A percentile compares a stretch with the other conserved stretches of the same genome.
These are phyloP conservation scores for Hanseniaspora taiwanica DNA, from an alignment of 805 yeast species.

Conservation along the genomic window DNA sequence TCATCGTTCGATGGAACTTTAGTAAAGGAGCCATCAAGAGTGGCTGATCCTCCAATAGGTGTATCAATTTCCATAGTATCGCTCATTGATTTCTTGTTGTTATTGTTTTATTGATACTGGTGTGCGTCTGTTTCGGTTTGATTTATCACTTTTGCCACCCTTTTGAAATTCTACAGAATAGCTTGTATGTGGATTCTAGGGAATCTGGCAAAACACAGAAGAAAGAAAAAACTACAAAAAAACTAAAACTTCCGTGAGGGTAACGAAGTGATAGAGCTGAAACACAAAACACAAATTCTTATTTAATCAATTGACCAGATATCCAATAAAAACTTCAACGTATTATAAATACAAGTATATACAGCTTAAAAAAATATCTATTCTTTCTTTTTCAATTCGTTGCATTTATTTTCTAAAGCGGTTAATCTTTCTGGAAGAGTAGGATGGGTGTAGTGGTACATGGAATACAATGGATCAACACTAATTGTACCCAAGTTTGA, in stretches of 20 bases:
- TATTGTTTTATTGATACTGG: not conserved
- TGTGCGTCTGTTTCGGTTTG: not conserved
- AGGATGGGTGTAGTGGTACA: conserved; percentile 87
- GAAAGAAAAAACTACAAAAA: not conserved
- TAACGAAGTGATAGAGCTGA: too few relatives aligned
- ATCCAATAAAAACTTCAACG: too few relatives aligned
- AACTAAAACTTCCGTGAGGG: too few relatives aligned
- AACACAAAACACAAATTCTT: too few relatives aligned
- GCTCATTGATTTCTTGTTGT: not conserved
- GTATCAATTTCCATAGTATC: conserved; percentile 18
- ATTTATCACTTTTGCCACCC: not conserved
- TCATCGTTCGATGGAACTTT: conserved; percentile 21
- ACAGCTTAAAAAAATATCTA: conserved; percentile 2
- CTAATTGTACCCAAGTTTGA: conserved; percentile 78
- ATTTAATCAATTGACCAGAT: too few relatives aligned
- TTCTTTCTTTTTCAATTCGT: conserved; percentile 8
- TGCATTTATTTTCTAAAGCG: conserved; percentile 38
- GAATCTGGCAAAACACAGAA: not conserved
- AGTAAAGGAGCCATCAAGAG: conserved; percentile 13
- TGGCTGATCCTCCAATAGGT: not conserved
- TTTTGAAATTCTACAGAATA: too few relatives aligned
- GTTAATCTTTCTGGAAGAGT: conserved; percentile 76
- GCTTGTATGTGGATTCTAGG: too few relatives aligned
- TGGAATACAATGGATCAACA: conserved; percentile 81
- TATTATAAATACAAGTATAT: too few relatives aligned